These are phyloP conservation scores for Aquilaria malaccensis DNA, from an alignment of 345 rosid genomes.

Conservation along the genomic window DNA sequence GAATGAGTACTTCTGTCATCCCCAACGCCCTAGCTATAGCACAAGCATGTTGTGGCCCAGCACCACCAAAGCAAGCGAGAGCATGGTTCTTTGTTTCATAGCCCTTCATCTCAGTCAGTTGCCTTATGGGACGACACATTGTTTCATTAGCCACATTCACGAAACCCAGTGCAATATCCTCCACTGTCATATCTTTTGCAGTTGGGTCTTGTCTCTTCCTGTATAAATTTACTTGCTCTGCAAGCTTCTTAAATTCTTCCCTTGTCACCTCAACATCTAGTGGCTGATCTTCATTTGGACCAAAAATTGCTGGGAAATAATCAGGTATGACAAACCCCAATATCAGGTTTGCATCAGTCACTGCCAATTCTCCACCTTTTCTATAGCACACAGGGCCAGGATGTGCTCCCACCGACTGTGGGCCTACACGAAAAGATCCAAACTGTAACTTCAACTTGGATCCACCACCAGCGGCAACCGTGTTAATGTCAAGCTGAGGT, in stretches of 20 bases:
- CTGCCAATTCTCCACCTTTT: conserved; percentile 90
- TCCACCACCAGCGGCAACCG: conserved; percentile 99
- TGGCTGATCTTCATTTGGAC: conserved; percentile 77
- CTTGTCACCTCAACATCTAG: conserved; percentile 67
- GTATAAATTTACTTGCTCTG: conserved; percentile 63
- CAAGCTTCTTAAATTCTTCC: conserved; percentile 72
- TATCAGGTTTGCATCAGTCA: conserved; percentile 89
- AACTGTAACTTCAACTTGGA: conserved; percentile 85
- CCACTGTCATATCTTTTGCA: conserved; percentile 73
- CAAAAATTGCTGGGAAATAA: conserved; percentile 90
- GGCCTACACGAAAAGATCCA: conserved; percentile 93
- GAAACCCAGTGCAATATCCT: conserved; percentile 88
- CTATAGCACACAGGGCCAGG: conserved; percentile 97
- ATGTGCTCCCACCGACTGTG: conserved; percentile 96
- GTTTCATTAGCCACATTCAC: conserved; percentile 95
- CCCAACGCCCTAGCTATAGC: conserved; percentile 92
- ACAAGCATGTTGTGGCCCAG: conserved; percentile 99
- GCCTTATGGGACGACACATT: conserved; percentile 96
- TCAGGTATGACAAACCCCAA: conserved; percentile 91
- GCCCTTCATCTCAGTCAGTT: conserved; percentile 97
- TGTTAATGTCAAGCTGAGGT: conserved; percentile 94
- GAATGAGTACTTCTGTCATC: conserved; percentile 86
- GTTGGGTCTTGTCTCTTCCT: conserved; percentile 72
- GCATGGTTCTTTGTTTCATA: conserved; percentile 93
- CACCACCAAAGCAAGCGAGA: conserved; percentile 98